These are phyloP conservation scores for Colletotrichum trifolii DNA, from an alignment of 2,329 filamentous ascomycete genomes.

Conservation along the genomic window DNA sequence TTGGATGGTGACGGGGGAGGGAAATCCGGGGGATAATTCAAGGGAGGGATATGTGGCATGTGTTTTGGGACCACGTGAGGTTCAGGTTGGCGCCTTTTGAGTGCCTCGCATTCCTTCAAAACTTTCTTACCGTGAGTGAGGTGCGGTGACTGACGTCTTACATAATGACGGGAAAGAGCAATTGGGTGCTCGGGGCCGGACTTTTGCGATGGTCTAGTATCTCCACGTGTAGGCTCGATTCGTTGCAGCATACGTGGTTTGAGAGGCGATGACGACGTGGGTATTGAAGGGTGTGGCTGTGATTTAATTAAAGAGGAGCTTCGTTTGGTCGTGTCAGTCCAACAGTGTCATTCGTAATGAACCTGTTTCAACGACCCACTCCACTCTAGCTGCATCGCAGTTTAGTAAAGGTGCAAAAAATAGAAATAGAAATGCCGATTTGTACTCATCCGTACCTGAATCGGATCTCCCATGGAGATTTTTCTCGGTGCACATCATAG, in stretches of 20 bases:
- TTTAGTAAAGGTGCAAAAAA: not conserved
- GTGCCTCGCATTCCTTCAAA: too few species aligned
- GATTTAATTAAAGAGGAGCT: constrained; percentile 27
- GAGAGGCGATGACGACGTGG: constrained; percentile 20
- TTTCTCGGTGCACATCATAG: not conserved
- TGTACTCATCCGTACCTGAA: constrained; percentile 12
- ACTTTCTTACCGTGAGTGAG: too few species aligned
- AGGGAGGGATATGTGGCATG: too few species aligned
- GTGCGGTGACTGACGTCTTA: not conserved
- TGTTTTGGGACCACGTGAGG: too few species aligned
- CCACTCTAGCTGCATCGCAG: constrained; percentile 3
- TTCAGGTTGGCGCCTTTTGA: too few species aligned
- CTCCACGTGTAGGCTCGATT: constrained; percentile 1
- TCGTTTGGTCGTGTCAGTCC: constrained; percentile 20
- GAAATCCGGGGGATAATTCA: too few species aligned
- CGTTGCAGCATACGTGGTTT: too few species aligned
- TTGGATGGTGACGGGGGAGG: not conserved
- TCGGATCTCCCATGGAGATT: constrained; percentile 35
- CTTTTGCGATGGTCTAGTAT: constrained; percentile 7
- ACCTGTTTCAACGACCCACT: constrained; percentile 36
- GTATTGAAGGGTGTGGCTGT: constrained; percentile 29
- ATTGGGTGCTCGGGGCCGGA: not conserved
- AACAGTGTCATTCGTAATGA: constrained; percentile 35
- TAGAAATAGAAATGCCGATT: constrained; percentile 36
- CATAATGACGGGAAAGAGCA: not conserved